Conservation (phyloP, 2,329 filamentous ascomycete genomes). For the Arthrobotrys musiformis region DNA sequence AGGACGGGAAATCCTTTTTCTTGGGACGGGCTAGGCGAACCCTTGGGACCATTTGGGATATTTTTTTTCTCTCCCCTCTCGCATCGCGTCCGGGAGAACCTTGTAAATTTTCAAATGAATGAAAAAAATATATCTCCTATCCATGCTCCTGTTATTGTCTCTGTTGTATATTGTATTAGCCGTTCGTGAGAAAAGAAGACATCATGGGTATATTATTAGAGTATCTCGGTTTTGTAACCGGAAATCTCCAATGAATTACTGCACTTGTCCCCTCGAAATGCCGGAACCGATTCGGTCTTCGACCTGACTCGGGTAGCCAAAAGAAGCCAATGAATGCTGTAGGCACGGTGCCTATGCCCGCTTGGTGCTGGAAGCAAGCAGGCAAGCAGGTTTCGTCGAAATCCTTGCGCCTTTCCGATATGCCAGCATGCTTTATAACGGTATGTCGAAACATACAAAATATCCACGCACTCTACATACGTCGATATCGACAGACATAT, state of each 20-base stretch:
- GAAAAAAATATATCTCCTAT: background rate
- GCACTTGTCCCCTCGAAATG: slow-evolving; percentile 22
- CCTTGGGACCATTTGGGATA: slow-evolving; percentile 22
- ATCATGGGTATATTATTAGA: slow-evolving; percentile 1
- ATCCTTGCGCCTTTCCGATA: slow-evolving; percentile 15
- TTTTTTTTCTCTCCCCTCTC: no score
- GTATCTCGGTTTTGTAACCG: background rate
- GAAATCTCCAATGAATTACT: slow-evolving; percentile 21
- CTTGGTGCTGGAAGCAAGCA: background rate
- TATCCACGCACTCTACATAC: background rate
- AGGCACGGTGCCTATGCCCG: slow-evolving; percentile 9
- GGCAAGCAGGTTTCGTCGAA: background rate
- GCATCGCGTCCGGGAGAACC: slow-evolving; percentile 1
- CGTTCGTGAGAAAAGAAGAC: background rate
- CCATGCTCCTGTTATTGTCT: no score
- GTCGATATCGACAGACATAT: background rate
- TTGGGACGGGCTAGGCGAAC: slow-evolving; percentile 36
- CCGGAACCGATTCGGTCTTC: slow-evolving; percentile 30
- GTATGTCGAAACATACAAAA: background rate
- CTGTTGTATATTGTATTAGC: background rate
- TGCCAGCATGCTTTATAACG: background rate
- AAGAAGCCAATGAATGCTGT: slow-evolving; percentile 27
- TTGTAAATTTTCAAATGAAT: background rate
- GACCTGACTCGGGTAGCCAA: slow-evolving; percentile 1
- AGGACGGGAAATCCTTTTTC: slow-evolving; percentile 38